These are phyloP conservation scores for Neostapfia colusana DNA, from an alignment of 176 grass and related monocot genomes.

Conservation along the genomic window DNA sequence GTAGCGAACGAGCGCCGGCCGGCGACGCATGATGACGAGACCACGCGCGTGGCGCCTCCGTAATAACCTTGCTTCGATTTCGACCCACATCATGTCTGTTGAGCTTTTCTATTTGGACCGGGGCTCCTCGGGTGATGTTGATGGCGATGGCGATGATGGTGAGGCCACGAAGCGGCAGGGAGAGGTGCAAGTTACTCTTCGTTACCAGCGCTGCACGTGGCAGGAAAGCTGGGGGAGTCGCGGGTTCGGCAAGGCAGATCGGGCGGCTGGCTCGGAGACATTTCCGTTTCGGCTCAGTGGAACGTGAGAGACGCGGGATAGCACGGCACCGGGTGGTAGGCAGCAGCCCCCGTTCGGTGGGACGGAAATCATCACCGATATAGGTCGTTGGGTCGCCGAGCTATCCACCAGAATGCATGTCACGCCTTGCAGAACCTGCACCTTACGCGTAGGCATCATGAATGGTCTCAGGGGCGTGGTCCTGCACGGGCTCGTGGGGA, in stretches of 20 bases:
- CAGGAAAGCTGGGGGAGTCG: background rate
- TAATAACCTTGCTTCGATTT: background rate
- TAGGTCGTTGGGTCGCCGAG: no score
- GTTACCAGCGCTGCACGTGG: background rate
- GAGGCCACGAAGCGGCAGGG: conserved; percentile 30
- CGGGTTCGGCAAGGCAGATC: conserved; percentile 20
- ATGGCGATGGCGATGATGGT: background rate
- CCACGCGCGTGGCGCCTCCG: background rate
- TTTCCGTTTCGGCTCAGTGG: background rate
- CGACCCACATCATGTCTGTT: conserved; percentile 9
- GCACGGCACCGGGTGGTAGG: background rate
- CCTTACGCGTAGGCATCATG: background rate
- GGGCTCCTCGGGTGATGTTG: background rate
- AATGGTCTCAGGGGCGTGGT: background rate
- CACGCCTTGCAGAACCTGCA: background rate
- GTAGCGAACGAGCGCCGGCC: background rate
- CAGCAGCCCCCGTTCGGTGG: background rate
- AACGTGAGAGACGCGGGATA: background rate
- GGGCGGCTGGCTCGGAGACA: background rate
- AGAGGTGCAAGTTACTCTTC: background rate
- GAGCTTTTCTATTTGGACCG: background rate
- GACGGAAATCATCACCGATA: background rate
- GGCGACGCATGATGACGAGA: background rate
- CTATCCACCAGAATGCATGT: no score
- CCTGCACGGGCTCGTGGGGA: conserved; percentile 1